Base-by-base conservation (phyloP, 1,139 yeast genomes). In the Candida frijolesensis region DNA sequence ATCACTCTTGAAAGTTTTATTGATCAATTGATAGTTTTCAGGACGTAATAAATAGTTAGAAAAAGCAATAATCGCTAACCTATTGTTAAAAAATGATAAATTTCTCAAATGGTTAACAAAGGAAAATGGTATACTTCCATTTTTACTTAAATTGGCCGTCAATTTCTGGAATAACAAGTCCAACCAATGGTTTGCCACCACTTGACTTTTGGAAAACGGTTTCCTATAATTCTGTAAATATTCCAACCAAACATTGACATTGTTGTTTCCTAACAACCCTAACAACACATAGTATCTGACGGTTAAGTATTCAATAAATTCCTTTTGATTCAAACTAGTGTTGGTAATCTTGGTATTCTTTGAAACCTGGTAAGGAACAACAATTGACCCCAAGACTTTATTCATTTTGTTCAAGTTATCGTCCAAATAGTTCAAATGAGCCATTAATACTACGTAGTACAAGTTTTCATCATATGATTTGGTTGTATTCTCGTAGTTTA, bases 171-270 rank as follows among this genome's bases (percentile, higher is more conserved):
- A 67, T 42, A 74, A 55, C 34, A 68, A 58, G 27, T 67, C 72
- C n/a, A 72, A 60, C 81, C 81, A 76, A 49, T 66, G 60, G 47
- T 67, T 67, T 2, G 72, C 77, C 2, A 75, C 68, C 19, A 73
- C 68, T 44, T 72, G 71, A 6, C 75, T 65, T 52, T 68, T 70
- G 22, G 55, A 51, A 52, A 72, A 73, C 10, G 74, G 73, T 29
- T 51, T 57, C 19, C 60, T 60, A 47, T 62, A 61, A 40, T 63
- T 54, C 29, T 51, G 53, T 46, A 76, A 63, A 54, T 66, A 76
- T 14, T 68, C 71, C 16, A 59, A 54, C 77, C 79, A 75, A 33
- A 66, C 56, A 18, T 62, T 57, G 18, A 60, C 56, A 25, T 54
- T 55, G 33, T 57, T 53, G 5, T 19, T 32, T 8, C 47, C 39